Percentiles rank a stretch among this genome's conserved stretches.
Conservation (phyloP, 495 filamentous ascomycete species). For the Sporormia fimetaria region DNA sequence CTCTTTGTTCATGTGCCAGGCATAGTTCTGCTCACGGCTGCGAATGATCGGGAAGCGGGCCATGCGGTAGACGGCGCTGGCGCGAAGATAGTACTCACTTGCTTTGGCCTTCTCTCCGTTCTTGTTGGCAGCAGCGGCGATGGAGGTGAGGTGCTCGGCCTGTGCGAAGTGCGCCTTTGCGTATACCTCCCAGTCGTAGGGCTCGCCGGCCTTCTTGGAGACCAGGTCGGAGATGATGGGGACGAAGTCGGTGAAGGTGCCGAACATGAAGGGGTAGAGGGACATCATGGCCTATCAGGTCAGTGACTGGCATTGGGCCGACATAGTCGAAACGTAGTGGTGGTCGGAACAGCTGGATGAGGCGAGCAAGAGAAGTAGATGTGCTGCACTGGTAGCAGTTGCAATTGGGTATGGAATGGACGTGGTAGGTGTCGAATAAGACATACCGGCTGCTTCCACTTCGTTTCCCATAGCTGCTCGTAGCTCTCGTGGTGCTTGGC, state of each 20-base stretch:
- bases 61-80: constrained; percentile 55
- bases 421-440: no score
- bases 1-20: constrained; percentile 57
- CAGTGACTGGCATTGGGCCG: constrained; percentile 1
- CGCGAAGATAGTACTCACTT: constrained; percentile 47
- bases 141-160: constrained; percentile 41
- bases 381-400: no score
- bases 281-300: constrained; percentile 44
- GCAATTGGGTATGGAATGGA: no score
- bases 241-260: constrained; percentile 56
- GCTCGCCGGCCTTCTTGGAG: constrained; percentile 49
- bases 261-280: constrained; percentile 73
- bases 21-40: constrained; percentile 48
- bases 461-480: constrained; percentile 65
- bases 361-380: no score
- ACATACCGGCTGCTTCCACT: constrained; percentile 61
- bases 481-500: constrained; percentile 57
- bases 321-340: neutral
- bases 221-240: constrained; percentile 58
- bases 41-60: constrained; percentile 52
- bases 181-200: constrained; percentile 50
- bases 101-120: constrained; percentile 41
- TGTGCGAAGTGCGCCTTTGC: constrained; percentile 50
- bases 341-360: no score
- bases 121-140: constrained; percentile 39